Conservation (phyloP, 148 eudicot species). For the Chenopodium formosanum region DNA sequence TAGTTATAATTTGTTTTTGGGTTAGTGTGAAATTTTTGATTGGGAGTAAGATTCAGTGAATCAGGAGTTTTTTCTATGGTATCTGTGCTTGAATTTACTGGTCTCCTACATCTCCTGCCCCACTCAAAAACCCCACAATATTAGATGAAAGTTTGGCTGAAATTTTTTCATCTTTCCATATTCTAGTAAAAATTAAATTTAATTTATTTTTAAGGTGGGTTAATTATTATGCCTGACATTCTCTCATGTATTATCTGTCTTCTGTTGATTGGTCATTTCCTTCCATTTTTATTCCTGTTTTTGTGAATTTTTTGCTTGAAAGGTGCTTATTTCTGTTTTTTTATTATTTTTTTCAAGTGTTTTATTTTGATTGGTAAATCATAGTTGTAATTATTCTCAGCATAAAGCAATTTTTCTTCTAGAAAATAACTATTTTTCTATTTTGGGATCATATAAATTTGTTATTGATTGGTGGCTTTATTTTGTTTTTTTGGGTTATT, state of each 20-base stretch:
- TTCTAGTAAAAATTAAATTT: not conserved
- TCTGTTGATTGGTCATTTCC: constrained; percentile 15
- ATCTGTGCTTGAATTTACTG: constrained; percentile 21
- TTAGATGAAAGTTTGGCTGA: not conserved
- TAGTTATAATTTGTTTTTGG: constrained; percentile 4
- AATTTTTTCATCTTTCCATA: not conserved
- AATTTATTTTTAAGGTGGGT: not conserved
- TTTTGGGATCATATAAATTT: constrained; percentile 19
- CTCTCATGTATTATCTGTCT: constrained; percentile 1
- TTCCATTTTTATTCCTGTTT: constrained; percentile 6
- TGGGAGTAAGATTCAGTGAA: constrained; percentile 29
- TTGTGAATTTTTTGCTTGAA: not conserved
- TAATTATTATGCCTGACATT: constrained; percentile 12
- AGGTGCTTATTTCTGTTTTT: constrained; percentile 13
- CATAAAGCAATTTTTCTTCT: not conserved
- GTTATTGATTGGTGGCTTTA: not conserved
- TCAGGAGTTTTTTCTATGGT: constrained; percentile 23
- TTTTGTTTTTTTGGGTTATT: not conserved
- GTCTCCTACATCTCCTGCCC: constrained; percentile 17
- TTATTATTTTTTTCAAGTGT: not conserved
- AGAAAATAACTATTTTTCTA: not conserved
- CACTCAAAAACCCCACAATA: constrained; percentile 24
- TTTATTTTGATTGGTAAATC: constrained; percentile 16
- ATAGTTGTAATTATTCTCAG: not conserved
- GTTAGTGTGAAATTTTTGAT: constrained; percentile 20